Percentiles rank a stretch among this genome's conserved stretches.
phyloP scores from a whole-genome alignment of 2,329 filamentous ascomycete species.

The Geoglossum cookeanum region DNA sequence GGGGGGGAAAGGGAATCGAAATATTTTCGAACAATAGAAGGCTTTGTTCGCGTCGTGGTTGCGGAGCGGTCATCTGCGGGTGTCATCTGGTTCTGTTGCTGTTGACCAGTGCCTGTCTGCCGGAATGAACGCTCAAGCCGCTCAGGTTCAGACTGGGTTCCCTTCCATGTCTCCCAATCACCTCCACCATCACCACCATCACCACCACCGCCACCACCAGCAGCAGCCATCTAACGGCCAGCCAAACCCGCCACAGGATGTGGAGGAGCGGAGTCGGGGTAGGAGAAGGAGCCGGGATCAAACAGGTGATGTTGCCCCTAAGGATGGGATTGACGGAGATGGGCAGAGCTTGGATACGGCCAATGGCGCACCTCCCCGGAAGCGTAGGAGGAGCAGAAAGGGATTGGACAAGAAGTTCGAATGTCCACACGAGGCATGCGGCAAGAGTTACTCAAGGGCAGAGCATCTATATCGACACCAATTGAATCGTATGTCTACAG shows the following conservation, averaged over 20 bases:
- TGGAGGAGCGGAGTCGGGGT: constrained; percentile 1
- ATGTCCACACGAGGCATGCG: constrained; percentile 71
- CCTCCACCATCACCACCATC: background rate
- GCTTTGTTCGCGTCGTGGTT: background rate
- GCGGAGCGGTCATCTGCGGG: background rate
- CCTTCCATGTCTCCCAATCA: background rate
- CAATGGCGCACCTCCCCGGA: constrained; percentile 11
- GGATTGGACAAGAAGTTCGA: constrained; percentile 41
- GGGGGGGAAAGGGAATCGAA: background rate
- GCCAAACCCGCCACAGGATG: background rate
- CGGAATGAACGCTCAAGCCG: background rate
- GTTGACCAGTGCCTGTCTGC: background rate
- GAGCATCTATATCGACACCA: constrained; percentile 96
- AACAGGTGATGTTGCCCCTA: background rate
- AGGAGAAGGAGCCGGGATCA: constrained; percentile 1
- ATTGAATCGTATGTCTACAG: constrained; percentile 50
- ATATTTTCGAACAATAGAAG: background rate
- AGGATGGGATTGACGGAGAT: background rate
- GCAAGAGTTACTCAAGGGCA: constrained; percentile 88
- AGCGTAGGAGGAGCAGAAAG: constrained; percentile 26
- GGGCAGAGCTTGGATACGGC: background rate
- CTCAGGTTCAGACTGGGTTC: background rate
- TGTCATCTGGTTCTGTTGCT: background rate
- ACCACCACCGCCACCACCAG: background rate
- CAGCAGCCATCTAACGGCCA: background rate